These are phyloP conservation scores for Paraphaeosphaeria sporulosa DNA, from an alignment of 2,329 filamentous ascomycete species.

Conservation along the genomic window DNA sequence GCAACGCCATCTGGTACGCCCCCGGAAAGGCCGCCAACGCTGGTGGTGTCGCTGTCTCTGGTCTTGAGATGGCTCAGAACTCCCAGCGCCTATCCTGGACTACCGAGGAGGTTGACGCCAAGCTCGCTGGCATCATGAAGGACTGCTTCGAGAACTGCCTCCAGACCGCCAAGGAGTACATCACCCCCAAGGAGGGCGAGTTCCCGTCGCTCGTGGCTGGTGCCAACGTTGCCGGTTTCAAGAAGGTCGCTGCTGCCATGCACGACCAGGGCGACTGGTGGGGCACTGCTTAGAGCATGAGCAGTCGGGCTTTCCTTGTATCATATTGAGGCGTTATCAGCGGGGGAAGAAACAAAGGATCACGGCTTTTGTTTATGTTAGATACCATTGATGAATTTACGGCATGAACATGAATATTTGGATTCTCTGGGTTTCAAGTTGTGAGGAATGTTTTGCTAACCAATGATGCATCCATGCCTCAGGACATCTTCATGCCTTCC, in stretches of 20 bases:
- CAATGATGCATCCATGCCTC: not conserved
- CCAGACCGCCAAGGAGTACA: constrained; percentile 87
- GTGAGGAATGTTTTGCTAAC: no score
- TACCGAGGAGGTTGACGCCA: constrained; percentile 85
- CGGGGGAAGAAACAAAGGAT: not conserved
- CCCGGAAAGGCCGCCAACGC: constrained; percentile 96
- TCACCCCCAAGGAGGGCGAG: constrained; percentile 78
- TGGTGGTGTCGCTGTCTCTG: constrained; percentile 95
- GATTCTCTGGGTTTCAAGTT: not conserved
- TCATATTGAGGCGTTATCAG: constrained; percentile 9
- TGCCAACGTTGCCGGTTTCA: constrained; percentile 96
- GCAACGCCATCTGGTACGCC: constrained; percentile 87
- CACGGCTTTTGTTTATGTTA: constrained; percentile 11
- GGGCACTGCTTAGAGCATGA: constrained; percentile 26
- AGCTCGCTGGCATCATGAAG: constrained; percentile 95
- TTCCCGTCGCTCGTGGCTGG: constrained; percentile 90
- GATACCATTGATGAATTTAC: constrained; percentile 14
- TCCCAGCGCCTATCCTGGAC: constrained; percentile 86
- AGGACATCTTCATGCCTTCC: no score
- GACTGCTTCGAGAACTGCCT: constrained; percentile 89
- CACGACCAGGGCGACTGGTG: constrained; percentile 97
- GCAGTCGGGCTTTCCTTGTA: not conserved
- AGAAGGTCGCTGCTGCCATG: constrained; percentile 95
- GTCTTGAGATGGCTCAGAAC: constrained; percentile 99
- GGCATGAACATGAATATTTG: not conserved